These are phyloP conservation scores for Suzukiozyma palmioleophila DNA, from an alignment of 1,139 yeast genomes.

Conservation along the genomic window DNA sequence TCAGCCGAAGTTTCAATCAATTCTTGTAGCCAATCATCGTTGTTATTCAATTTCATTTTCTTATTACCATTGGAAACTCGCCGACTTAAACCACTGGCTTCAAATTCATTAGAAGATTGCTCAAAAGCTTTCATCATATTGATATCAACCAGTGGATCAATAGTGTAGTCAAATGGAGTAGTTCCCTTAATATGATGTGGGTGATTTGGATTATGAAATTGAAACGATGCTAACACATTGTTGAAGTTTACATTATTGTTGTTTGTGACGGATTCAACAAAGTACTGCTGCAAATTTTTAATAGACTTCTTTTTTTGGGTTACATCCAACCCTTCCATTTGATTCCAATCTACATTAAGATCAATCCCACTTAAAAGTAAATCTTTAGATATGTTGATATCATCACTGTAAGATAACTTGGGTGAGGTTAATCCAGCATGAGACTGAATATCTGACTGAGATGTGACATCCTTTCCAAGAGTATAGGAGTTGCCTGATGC, in stretches of 20 bases:
- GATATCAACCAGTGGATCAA: conserved; percentile 21
- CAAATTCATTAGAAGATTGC: neutral
- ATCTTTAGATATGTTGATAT: conserved; percentile 15
- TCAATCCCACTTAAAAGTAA: conserved; percentile 21
- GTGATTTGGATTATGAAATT: conserved; percentile 31
- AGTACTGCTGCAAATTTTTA: conserved; percentile 13
- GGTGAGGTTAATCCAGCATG: conserved; percentile 82
- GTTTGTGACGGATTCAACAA: conserved; percentile 7
- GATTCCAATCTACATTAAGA: conserved; percentile 35
- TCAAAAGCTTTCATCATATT: conserved; percentile 6
- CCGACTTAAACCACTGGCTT: neutral
- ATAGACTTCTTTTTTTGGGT: conserved; percentile 12
- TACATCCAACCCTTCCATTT: conserved; percentile 28
- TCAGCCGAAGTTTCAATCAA: conserved; percentile 62
- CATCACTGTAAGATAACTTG: conserved; percentile 43
- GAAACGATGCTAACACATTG: conserved; percentile 19
- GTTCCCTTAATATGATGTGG: conserved; percentile 36
- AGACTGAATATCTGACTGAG: conserved; percentile 37
- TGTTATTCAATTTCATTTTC: conserved; percentile 9
- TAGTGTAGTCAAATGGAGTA: conserved; percentile 35
- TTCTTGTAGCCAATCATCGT: conserved; percentile 65
- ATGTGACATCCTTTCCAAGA: conserved; percentile 32
- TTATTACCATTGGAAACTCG: neutral
- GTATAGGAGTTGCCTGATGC: conserved; percentile 70
- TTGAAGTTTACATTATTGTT: conserved; percentile 1